These are phyloP conservation scores for Diaporthe velutina DNA, from an alignment of 2,329 filamentous ascomycete genomes.

Conservation along the genomic window DNA sequence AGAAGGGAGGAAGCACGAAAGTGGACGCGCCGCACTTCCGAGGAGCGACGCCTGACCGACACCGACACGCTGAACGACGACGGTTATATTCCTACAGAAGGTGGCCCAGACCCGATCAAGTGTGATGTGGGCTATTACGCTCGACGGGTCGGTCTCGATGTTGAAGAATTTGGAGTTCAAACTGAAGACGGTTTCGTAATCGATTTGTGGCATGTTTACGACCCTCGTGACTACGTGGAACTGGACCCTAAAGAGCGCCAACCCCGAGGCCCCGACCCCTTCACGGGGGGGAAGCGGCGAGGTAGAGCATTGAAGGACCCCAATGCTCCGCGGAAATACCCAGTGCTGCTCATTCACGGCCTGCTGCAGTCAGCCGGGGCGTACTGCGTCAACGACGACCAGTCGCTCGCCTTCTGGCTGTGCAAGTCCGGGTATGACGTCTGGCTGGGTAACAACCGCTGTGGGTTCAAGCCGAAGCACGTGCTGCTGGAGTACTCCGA, in stretches of 20 bases:
- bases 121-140: conserved; percentile 91
- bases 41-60: conserved; percentile 55
- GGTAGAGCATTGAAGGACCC: conserved; percentile 52
- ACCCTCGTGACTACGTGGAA: conserved; percentile 79
- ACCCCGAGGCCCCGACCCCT: conserved; percentile 72
- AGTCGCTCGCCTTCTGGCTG: conserved; percentile 90
- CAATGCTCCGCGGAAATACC: conserved; percentile 73
- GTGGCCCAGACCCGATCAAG: conserved; percentile 81
- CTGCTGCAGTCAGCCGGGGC: conserved; percentile 89
- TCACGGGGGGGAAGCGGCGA: conserved; percentile 57
- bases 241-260: conserved; percentile 62
- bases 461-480: conserved; percentile 86
- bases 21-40: conserved; percentile 69
- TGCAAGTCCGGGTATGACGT: conserved; percentile 95
- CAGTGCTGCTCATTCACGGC: conserved; percentile 89
- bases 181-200: conserved; percentile 96
- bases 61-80: conserved; percentile 57
- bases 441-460: conserved; percentile 95
- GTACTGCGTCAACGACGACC: conserved; percentile 91
- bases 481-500: conserved; percentile 77
- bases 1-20: conserved; percentile 69
- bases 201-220: conserved; percentile 89
- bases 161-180: conserved; percentile 86
- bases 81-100: conserved; percentile 81
- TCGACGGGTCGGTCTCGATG: conserved; percentile 85